Evolutionary conservation across 345 rosid species (phyloP).

Genomic region (Noccaea caerulescens): DNA sequence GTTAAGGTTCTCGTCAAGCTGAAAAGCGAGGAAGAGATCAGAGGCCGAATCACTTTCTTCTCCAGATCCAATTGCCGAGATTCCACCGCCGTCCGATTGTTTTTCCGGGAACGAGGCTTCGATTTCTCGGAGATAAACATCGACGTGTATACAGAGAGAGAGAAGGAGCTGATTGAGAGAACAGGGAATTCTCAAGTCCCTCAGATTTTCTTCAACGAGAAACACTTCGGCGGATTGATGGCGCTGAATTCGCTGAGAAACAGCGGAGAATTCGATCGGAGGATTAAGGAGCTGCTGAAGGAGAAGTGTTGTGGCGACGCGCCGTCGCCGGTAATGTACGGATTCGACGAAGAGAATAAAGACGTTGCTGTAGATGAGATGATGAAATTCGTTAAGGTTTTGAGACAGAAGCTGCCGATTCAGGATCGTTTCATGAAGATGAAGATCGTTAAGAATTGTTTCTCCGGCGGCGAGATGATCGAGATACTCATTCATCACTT

Average conservation of each 20-base stretch:
- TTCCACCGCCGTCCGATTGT: slow-evolving; percentile 72
- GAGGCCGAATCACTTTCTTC: slow-evolving; percentile 69
- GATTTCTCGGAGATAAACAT: slow-evolving; percentile 79
- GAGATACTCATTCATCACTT: slow-evolving; percentile 66
- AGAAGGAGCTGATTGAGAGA: slow-evolving; percentile 62
- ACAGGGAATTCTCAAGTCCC: slow-evolving; percentile 75
- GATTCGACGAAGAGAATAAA: slow-evolving; percentile 67
- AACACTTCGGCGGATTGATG: slow-evolving; percentile 75
- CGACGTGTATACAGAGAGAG: slow-evolving; percentile 70
- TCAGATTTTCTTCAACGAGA: slow-evolving; percentile 84
- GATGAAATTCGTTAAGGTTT: slow-evolving; percentile 52
- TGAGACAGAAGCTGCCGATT: slow-evolving; percentile 75
- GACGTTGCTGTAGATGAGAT: slow-evolving; percentile 53
- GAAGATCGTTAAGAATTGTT: slow-evolving; percentile 89
- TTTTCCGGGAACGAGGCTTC: slow-evolving; percentile 60
- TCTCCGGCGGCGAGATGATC: slow-evolving; percentile 74
- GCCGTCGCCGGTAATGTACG: slow-evolving; percentile 63
- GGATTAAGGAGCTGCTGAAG: slow-evolving; percentile 58
- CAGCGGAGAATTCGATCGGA: slow-evolving; percentile 62
- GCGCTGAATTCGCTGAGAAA: slow-evolving; percentile 81
- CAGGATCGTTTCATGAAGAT: slow-evolving; percentile 85
- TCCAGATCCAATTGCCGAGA: slow-evolving; percentile 85
- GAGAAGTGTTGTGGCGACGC: slow-evolving; percentile 60
- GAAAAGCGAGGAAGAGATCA: slow-evolving; percentile 52
- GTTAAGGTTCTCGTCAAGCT: slow-evolving; percentile 68